These are phyloP conservation scores for Fusarium buxicola DNA, from an alignment of 2,329 filamentous ascomycete genomes.

Conservation along the genomic window DNA sequence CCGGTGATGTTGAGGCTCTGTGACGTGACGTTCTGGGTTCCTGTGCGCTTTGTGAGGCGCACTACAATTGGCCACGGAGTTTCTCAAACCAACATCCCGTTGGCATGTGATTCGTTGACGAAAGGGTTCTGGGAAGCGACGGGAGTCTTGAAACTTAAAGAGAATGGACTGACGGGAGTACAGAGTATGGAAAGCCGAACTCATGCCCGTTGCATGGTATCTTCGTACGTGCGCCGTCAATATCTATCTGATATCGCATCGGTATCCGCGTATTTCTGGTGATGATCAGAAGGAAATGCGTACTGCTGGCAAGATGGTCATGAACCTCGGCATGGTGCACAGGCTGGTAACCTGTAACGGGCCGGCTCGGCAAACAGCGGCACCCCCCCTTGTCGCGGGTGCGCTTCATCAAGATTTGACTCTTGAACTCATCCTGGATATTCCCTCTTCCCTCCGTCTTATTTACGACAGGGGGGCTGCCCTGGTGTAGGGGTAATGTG, in stretches of 20 bases:
- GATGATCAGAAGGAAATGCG: constrained; percentile 8
- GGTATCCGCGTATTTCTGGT: not conserved
- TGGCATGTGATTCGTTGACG: not conserved
- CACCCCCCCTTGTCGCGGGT: constrained; percentile 20
- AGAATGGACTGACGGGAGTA: not conserved
- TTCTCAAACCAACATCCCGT: constrained; percentile 1
- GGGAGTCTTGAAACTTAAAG: too few species aligned
- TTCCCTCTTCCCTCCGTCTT: constrained; percentile 21
- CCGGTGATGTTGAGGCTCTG: constrained; percentile 48
- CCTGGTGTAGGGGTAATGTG: not conserved
- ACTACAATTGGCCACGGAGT: constrained; percentile 34
- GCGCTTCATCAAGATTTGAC: constrained; percentile 17
- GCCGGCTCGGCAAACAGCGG: constrained; percentile 23
- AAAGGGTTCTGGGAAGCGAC: not conserved
- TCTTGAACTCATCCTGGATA: not conserved
- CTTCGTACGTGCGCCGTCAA: too few species aligned
- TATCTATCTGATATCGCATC: not conserved
- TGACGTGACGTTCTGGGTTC: constrained; percentile 21
- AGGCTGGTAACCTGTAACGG: constrained; percentile 22
- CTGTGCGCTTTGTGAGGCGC: constrained; percentile 2
- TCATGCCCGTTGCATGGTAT: too few species aligned
- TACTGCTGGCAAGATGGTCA: constrained; percentile 8
- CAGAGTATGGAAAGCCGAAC: too few species aligned
- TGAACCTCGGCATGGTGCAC: constrained; percentile 21
- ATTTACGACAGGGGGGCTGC: constrained; percentile 5